Conservation (phyloP, 768 basidiomycete genomes). For the Agaricus subrufescens region DNA sequence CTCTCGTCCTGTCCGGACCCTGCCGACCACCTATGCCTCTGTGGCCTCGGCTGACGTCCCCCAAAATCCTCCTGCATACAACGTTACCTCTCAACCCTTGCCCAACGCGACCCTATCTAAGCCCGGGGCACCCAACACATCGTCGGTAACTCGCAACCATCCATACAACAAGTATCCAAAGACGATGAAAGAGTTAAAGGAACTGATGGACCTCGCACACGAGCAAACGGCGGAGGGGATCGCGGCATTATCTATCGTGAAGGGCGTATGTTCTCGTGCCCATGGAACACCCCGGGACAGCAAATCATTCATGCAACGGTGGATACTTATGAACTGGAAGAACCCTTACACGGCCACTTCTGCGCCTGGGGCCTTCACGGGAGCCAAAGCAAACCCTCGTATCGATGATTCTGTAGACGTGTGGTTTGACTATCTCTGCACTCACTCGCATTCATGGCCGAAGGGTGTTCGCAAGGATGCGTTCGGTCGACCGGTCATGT, state of each 20-base stretch:
- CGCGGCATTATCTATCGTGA: slow-evolving; percentile 35
- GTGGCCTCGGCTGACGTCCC: neutral
- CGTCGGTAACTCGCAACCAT: slow-evolving; percentile 10
- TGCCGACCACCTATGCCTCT: neutral
- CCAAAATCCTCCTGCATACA: neutral
- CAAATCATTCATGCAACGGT: slow-evolving; percentile 40
- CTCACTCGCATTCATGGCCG: slow-evolving; percentile 41
- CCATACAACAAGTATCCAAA: slow-evolving; percentile 22
- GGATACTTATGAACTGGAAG: slow-evolving; percentile 38
- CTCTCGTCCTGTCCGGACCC: neutral
- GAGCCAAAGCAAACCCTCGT: slow-evolving; percentile 36
- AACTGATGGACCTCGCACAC: slow-evolving; percentile 38
- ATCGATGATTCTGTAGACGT: slow-evolving; percentile 41
- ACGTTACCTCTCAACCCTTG: neutral
- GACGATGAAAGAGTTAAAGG: slow-evolving; percentile 35
- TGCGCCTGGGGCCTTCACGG: slow-evolving; percentile 6
- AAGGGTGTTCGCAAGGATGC: slow-evolving; percentile 40
- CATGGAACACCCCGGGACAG: slow-evolving; percentile 37
- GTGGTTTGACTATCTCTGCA: slow-evolving; percentile 41
- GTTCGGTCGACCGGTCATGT: slow-evolving; percentile 30
- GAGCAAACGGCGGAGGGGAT: slow-evolving; percentile 32
- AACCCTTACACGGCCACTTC: slow-evolving; percentile 22
- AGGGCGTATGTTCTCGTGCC: slow-evolving; percentile 40
- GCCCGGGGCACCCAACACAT: neutral
- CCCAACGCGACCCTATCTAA: neutral